phyloP scores from a whole-genome alignment of 192 early-diverging fungal genomes.

The Entophlyctis luteolus region DNA sequence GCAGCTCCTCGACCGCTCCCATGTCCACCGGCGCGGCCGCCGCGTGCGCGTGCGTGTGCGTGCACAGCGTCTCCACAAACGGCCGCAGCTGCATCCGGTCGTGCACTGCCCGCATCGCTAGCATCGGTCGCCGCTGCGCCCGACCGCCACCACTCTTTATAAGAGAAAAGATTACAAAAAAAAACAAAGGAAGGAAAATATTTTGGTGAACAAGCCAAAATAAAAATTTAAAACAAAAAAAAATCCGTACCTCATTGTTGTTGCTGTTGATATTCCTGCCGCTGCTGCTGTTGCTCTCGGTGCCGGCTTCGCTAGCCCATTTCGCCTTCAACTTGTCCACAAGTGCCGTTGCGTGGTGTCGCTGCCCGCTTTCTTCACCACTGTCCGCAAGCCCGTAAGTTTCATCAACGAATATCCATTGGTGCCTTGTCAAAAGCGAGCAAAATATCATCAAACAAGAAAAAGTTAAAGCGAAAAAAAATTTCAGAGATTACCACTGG shows the following conservation, averaged over 20 bases:
- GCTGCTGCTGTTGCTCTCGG: constrained; percentile 18
- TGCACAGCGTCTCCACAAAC: constrained; percentile 71
- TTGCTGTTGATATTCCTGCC: too few relatives aligned
- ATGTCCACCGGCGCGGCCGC: constrained; percentile 68
- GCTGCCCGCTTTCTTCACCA: constrained; percentile 35
- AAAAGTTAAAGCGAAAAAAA: too few relatives aligned
- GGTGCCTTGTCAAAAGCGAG: constrained; percentile 52
- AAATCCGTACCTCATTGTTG: too few relatives aligned
- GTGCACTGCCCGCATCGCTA: constrained; percentile 66
- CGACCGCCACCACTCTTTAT: too few relatives aligned
- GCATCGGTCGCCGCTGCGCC: constrained; percentile 64
- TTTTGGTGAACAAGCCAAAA: constrained; percentile 16
- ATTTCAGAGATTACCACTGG: constrained; percentile 58
- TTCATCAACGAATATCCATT: constrained; percentile 93
- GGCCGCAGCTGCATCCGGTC: constrained; percentile 69
- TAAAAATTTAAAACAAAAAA: constrained; percentile 26
- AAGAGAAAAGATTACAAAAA: not conserved
- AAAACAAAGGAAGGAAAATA: not conserved
- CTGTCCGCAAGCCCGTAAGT: constrained; percentile 67
- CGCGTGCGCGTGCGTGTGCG: constrained; percentile 72
- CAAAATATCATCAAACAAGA: not conserved
- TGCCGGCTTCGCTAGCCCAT: constrained; percentile 18
- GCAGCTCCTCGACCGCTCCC: constrained; percentile 68
- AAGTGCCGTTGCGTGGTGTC: constrained; percentile 36
- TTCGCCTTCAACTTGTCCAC: constrained; percentile 62